These are phyloP conservation scores for Nemania sp. DNA, from an alignment of 2,329 filamentous ascomycete genomes.

Conservation along the genomic window DNA sequence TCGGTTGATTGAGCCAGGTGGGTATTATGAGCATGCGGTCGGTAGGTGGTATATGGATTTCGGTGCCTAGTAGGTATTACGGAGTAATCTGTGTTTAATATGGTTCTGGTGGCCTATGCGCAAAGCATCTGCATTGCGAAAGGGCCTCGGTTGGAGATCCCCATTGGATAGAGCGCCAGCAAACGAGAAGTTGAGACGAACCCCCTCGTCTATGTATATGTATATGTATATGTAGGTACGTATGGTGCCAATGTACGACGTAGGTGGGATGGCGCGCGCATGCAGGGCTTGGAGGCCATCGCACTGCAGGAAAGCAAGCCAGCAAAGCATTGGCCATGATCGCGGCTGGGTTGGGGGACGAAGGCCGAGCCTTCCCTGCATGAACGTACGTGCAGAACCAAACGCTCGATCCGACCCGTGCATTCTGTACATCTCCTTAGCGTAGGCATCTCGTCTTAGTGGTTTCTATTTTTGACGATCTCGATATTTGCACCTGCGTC, in stretches of 20 bases:
- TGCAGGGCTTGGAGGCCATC: background rate
- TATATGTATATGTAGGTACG: background rate
- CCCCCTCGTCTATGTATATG: background rate
- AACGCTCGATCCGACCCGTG: conserved; percentile 19
- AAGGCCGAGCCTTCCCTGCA: conserved; percentile 13
- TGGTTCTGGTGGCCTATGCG: no score
- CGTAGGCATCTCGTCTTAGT: background rate
- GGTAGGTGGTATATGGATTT: no score
- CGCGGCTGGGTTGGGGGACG: conserved; percentile 19
- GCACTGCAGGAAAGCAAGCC: background rate
- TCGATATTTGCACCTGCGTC: no score
- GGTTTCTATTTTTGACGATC: conserved; percentile 9
- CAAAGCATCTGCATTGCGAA: no score
- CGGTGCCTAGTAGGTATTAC: no score
- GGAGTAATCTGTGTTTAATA: no score
- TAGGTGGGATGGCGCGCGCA: background rate
- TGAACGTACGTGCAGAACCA: conserved; percentile 18
- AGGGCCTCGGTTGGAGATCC: no score
- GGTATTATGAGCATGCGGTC: no score
- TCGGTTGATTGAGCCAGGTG: no score
- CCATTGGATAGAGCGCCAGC: no score
- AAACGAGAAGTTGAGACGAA: conserved; percentile 16
- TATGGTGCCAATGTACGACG: background rate
- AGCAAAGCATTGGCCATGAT: conserved; percentile 2
- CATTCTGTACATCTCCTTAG: background rate